Percentiles rank a stretch among this genome's conserved stretches.
These are phyloP conservation scores for Apiotrichum veenhuisii DNA, from an alignment of 1,284 basidiomycete species.

Conservation along the genomic window DNA sequence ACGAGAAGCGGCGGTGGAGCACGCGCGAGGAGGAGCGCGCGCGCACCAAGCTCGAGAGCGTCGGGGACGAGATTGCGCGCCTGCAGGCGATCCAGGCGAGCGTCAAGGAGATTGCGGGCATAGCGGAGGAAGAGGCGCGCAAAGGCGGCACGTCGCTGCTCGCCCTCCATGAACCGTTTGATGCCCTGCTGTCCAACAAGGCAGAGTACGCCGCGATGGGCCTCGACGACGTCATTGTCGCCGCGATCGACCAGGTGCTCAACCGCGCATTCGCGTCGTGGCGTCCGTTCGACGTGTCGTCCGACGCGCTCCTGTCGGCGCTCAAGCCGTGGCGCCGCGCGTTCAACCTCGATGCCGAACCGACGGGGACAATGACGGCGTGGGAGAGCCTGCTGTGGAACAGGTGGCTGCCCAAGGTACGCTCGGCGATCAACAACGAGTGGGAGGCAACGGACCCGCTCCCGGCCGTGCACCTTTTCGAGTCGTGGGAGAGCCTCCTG, in stretches of 20 bases:
- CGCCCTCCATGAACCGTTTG: constrained; percentile 66
- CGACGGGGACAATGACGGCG: constrained; percentile 70
- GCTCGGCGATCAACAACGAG: constrained; percentile 85
- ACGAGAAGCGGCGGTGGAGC: constrained; percentile 72
- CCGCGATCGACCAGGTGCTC: constrained; percentile 70
- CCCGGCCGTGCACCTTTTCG: constrained; percentile 75
- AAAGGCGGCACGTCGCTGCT: constrained; percentile 64
- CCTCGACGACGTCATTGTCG: constrained; percentile 88
- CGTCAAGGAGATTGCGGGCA: constrained; percentile 63
- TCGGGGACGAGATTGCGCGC: constrained; percentile 61
- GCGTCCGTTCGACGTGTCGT: constrained; percentile 41
- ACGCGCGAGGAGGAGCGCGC: constrained; percentile 60
- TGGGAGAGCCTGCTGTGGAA: constrained; percentile 94
- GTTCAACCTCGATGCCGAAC: constrained; percentile 26
- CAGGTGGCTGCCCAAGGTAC: constrained; percentile 89
- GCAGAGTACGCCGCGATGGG: constrained; percentile 73
- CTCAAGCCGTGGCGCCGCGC: constrained; percentile 48
- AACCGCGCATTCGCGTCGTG: constrained; percentile 31
- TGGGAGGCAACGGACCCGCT: constrained; percentile 75
- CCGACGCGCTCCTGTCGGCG: constrained; percentile 32
- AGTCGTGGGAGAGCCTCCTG: constrained; percentile 80
- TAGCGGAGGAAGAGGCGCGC: constrained; percentile 59
- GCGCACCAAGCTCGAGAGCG: constrained; percentile 63
- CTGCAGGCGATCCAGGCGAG: constrained; percentile 70
- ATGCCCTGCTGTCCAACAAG: constrained; percentile 67